Evolutionary conservation across 352 stramenopile genomes (phyloP), one percentile per base, ranked within the genome.

Genomic region (Globisporangium emineosum): DNA sequence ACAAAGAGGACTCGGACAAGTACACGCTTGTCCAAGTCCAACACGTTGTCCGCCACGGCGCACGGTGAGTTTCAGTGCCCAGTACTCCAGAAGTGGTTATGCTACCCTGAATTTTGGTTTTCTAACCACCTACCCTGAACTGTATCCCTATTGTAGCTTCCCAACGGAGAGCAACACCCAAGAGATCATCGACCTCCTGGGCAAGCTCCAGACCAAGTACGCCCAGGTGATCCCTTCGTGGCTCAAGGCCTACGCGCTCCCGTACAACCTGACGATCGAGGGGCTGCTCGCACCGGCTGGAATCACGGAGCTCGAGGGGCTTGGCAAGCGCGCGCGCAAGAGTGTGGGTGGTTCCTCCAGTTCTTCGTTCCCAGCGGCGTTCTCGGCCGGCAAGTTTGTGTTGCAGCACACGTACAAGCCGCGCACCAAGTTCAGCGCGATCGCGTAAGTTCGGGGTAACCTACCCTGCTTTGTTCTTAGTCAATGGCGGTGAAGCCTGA

Each of bases 331-430:
- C 9, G 70, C 70, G 0, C 75, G 81, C 1, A 57, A n/a, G n/a
- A n/a, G n/a, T n/a, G n/a, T n/a, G n/a, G n/a, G n/a, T n/a, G n/a
- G n/a, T n/a, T n/a, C n/a, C n/a, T n/a, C n/a, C n/a, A n/a, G n/a
- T n/a, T n/a, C n/a, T n/a, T n/a, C n/a, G n/a, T n/a, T 70, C 23
- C 74, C 65, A 8, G 35, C 23, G 0, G 30, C 57, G 19, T 90
- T 78, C 64, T 68, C 70, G 5, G 9, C 60, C 3, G 75, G 68
- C 15, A 69, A 65, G 17, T 89, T 78, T 57, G 60, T 76, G 12
- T 37, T 92, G 35, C 77, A 79, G 10, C 79, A 90, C 73, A 92
- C 83, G 5, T 78, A 80, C 63, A 77, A 86, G 43, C 35, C 57
- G 17, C 81, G 81, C 12, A 90, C 79, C 5, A 80, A 74, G 21